Percentiles rank a stretch among this genome's conserved stretches.
phyloP scores from a whole-genome alignment of 2,329 filamentous ascomycete genomes.

The Colletotrichum tamarilloi region DNA sequence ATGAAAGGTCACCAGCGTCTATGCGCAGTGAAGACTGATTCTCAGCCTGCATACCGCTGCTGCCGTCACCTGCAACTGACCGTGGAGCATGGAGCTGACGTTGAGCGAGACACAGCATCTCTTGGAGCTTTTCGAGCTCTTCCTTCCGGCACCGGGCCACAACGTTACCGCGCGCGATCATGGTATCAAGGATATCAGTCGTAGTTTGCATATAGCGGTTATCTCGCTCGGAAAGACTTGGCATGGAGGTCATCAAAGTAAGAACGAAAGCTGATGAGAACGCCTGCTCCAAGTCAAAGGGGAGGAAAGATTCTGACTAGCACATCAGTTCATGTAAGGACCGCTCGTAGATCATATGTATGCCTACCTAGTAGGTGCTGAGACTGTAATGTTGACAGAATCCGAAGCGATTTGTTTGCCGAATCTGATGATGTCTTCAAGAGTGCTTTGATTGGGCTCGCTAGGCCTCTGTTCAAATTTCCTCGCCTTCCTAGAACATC shows the following conservation, averaged over 20 bases:
- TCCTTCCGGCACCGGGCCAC: slow-evolving; percentile 12
- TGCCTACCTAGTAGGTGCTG: slow-evolving; percentile 8
- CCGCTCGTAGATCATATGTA: accelerated
- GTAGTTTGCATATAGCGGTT: neutral
- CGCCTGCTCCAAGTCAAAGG: slow-evolving; percentile 24
- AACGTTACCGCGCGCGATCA: slow-evolving; percentile 5
- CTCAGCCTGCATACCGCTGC: neutral
- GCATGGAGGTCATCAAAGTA: neutral
- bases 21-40: neutral
- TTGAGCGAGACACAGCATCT: slow-evolving; percentile 1
- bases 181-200: neutral
- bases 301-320: neutral
- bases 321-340: neutral
- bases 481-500: neutral
- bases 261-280: slow-evolving; percentile 18
- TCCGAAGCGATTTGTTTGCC: slow-evolving; percentile 15
- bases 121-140: slow-evolving; percentile 19
- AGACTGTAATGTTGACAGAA: slow-evolving; percentile 8
- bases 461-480: slow-evolving; percentile 12
- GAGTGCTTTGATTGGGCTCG: slow-evolving; percentile 15
- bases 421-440: slow-evolving; percentile 19
- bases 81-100: neutral
- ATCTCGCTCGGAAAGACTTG: neutral
- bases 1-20: neutral
- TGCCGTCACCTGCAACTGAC: neutral